Base-by-base conservation (phyloP, 208 protist genomes). In the Leptomonas seymouri region DNA sequence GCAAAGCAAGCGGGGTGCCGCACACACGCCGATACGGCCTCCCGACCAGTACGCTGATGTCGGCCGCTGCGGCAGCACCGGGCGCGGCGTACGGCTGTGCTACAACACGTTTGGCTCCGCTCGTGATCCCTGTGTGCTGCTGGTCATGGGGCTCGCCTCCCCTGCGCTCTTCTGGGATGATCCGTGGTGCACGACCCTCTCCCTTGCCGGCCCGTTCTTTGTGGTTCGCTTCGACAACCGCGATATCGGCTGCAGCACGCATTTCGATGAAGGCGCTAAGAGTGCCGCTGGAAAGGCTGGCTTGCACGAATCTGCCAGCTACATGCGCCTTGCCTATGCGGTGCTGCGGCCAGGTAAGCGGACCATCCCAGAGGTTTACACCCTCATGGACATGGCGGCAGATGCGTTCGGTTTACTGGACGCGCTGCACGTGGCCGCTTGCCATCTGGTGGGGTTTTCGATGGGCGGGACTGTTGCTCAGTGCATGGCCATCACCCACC, bases 181-280 rank as follows among this genome's bases (percentile, higher is more conserved):
- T 36, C 63, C 57, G 16, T 81, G 87, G 61, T 93, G 86, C 74
- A 63, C 59, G 2, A n/a, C 70, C 16, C 67, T 87, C 0, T 54
- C 82, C 28, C 71, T 46, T 0, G 57, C 69, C 16, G 76, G 76
- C 0, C 76, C 78, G 16, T 91, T 78, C 67, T 71, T 71, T 41
- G 86, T 93, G 18, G 78, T 95, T 18, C 90, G 90, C 34, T 93
- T 84, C 50, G 90, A 95, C 75, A 89, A 93, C 68, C 74, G 90
- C 23, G 86, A 93, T 63, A 71, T 86, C 8, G 90, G 90, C 31
- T 81, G 80, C 54, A 88, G 80, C 82, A 93, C 90, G n/a, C 81
- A 91, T 76, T 48, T 89, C n/a, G 76, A 86, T 45, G 39, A 56
- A 23, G 65, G 65, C n/a, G 21, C 16, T 45, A 31, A 56, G 25